Percentiles rank a stretch among this genome's conserved stretches.
These are phyloP conservation scores for Coemansia sp. DNA, from an alignment of 371 early-diverging fungal genomes.

Conservation along the genomic window DNA sequence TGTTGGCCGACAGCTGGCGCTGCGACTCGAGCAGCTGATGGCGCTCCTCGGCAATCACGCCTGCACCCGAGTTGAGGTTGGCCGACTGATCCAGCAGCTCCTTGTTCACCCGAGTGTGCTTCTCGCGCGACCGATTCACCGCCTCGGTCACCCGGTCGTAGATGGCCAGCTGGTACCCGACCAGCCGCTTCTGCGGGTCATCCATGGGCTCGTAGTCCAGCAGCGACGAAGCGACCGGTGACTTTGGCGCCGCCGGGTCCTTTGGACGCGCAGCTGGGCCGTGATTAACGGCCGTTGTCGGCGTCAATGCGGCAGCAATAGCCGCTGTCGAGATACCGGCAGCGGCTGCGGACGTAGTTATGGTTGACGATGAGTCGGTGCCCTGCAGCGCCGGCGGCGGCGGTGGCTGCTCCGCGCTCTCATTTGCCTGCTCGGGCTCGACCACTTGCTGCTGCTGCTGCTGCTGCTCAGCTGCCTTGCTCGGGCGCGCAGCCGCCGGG, in stretches of 20 bases:
- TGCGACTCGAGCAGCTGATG: constrained; percentile 56
- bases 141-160: constrained; percentile 55
- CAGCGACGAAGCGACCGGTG: constrained; percentile 34
- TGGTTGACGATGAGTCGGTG: not conserved
- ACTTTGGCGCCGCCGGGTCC: constrained; percentile 3
- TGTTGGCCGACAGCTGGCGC: constrained; percentile 61
- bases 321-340: not conserved
- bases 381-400: constrained; percentile 3
- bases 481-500: not conserved
- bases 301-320: not conserved
- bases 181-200: constrained; percentile 49
- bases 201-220: constrained; percentile 49
- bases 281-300: constrained; percentile 8
- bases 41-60: constrained; percentile 60
- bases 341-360: not conserved
- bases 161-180: constrained; percentile 58
- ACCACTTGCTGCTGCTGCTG: not conserved
- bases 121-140: constrained; percentile 52
- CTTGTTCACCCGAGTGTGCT: constrained; percentile 57
- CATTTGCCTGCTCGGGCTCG: not conserved
- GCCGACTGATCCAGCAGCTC: constrained; percentile 54
- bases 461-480: not conserved
- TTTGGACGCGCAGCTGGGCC: not conserved
- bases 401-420: not conserved
- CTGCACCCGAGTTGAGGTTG: constrained; percentile 67